Conservation (phyloP, 768 basidiomycete species). For the Strobilomyces confusus region DNA sequence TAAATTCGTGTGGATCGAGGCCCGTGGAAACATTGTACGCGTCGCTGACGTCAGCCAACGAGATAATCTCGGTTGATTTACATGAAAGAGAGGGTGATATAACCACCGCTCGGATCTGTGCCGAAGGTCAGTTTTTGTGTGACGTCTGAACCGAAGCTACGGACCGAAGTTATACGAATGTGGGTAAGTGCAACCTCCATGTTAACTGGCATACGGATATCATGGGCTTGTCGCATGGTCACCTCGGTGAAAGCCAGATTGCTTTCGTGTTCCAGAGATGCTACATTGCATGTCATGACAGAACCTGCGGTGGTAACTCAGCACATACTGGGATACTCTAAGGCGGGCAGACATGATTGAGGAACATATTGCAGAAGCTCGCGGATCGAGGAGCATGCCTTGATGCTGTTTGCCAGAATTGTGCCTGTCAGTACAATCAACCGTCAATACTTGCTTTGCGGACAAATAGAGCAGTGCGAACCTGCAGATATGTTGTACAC, state of each 20-base stretch:
- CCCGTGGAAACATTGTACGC: conserved; percentile 79
- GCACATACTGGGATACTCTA: conserved; percentile 54
- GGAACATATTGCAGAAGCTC: conserved; percentile 59
- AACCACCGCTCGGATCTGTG: conserved; percentile 63
- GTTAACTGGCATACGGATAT: conserved; percentile 68
- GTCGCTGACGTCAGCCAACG: conserved; percentile 79
- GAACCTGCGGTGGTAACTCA: not conserved
- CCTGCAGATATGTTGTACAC: conserved; percentile 67
- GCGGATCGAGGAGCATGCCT: conserved; percentile 58
- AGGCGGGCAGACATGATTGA: conserved; percentile 39
- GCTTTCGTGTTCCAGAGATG: conserved; percentile 57
- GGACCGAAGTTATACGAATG: conserved; percentile 71
- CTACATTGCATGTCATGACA: conserved; percentile 34
- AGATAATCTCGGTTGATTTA: conserved; percentile 79
- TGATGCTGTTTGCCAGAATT: conserved; percentile 48
- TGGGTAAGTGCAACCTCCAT: conserved; percentile 67
- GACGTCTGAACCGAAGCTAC: conserved; percentile 19
- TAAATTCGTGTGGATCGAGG: conserved; percentile 74
- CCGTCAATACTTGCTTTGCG: not conserved
- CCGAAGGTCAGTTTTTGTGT: conserved; percentile 3
- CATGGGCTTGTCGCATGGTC: conserved; percentile 60
- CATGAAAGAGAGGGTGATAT: conserved; percentile 67
- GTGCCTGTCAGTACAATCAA: conserved; percentile 36
- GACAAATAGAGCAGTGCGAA: conserved; percentile 17
- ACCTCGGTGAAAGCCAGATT: conserved; percentile 55